A percentile compares a stretch with the other conserved stretches of the same genome.
Conservation (phyloP, 257 asterid genomes). For the Eustoma russellianum region DNA sequence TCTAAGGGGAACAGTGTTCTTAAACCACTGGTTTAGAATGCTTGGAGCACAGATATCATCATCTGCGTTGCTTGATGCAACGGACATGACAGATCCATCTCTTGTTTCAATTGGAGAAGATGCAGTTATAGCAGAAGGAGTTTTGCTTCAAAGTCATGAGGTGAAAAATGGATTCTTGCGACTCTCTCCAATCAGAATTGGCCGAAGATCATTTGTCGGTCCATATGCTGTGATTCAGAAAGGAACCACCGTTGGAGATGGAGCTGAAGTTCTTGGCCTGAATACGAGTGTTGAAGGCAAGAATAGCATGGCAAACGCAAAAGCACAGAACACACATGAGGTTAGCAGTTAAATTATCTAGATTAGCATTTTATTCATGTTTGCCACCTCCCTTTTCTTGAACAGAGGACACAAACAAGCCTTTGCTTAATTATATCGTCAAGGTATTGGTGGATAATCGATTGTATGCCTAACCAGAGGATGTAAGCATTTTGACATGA, state of each 20-base stretch:
- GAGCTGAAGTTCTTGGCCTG: constrained; percentile 33
- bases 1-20: constrained; percentile 60
- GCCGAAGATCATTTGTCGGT: constrained; percentile 43
- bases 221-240: constrained; percentile 50
- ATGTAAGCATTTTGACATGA: background rate
- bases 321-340: constrained; percentile 16
- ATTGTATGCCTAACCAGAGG: too few relatives aligned
- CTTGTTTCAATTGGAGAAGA: constrained; percentile 54
- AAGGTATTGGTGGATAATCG: too few relatives aligned
- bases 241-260: constrained; percentile 40
- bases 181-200: constrained; percentile 36
- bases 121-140: constrained; percentile 59
- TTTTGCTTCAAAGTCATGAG: constrained; percentile 55
- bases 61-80: constrained; percentile 44
- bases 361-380: too few relatives aligned
- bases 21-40: constrained; percentile 57
- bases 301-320: constrained; percentile 8
- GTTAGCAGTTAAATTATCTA: constrained; percentile 18
- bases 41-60: constrained; percentile 50
- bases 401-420: background rate
- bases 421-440: too few relatives aligned
- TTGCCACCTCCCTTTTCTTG: background rate
- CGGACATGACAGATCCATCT: constrained; percentile 57
- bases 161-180: constrained; percentile 49
- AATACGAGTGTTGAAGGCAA: constrained; percentile 20